Evolutionary conservation across 306 rosid species (phyloP).

Genomic region (Quercus alba): DNA sequence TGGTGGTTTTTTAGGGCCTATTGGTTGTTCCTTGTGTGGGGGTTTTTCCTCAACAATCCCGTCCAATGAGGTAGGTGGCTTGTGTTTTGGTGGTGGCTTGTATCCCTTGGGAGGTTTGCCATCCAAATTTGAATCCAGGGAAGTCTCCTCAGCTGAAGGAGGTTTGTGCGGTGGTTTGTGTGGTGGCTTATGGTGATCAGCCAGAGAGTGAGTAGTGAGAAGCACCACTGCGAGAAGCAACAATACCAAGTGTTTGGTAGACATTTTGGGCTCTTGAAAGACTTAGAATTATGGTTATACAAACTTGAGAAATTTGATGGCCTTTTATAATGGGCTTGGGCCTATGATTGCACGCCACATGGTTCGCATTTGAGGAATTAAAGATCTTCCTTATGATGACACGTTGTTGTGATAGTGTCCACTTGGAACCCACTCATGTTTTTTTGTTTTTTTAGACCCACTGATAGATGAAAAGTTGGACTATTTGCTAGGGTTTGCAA

Average conservation of each 20-base stretch:
- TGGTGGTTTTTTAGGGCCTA: too few species aligned
- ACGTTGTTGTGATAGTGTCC: background rate
- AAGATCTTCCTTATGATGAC: too few species aligned
- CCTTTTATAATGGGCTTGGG: slow-evolving; percentile 22
- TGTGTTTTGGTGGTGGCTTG: too few species aligned
- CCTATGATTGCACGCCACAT: background rate
- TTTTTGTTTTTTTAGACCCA: background rate
- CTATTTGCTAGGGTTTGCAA: background rate
- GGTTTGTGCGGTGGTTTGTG: slow-evolving; percentile 2
- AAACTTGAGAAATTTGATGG: background rate
- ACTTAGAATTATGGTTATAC: background rate
- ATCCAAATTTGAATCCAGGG: too few species aligned
- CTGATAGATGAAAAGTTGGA: background rate
- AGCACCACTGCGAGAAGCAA: slow-evolving; percentile 33
- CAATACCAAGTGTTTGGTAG: slow-evolving; percentile 5
- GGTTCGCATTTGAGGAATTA: background rate
- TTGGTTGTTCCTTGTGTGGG: too few species aligned
- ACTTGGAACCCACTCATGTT: background rate
- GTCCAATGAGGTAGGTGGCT: background rate
- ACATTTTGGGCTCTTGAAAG: slow-evolving; percentile 3
- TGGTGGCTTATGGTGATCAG: slow-evolving; percentile 2
- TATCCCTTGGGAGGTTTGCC: background rate
- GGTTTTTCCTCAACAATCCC: too few species aligned
- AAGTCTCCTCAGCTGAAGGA: background rate
- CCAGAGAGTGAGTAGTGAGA: slow-evolving; percentile 21